phyloP scores from a whole-genome alignment of 2,329 filamentous ascomycete species.

The Penicillium thymicola region DNA sequence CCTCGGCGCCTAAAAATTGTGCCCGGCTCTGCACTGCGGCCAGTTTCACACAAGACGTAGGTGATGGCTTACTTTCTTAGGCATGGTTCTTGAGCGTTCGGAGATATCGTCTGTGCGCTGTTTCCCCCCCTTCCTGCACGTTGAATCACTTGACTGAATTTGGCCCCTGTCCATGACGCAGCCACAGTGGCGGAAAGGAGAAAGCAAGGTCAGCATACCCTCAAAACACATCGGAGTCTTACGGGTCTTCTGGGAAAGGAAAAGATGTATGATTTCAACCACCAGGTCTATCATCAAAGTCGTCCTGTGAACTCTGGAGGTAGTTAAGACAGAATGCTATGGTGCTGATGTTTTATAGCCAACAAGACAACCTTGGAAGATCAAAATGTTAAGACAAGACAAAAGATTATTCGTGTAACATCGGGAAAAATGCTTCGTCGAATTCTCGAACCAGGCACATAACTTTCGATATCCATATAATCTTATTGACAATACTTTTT shows the following conservation, averaged over 20 bases:
- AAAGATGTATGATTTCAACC: not conserved
- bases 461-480: not conserved
- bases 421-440: slow-evolving; percentile 16
- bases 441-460: not conserved
- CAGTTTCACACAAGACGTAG: slow-evolving; percentile 1
- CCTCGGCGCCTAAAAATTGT: slow-evolving; percentile 20
- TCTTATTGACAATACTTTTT: not conserved
- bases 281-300: not conserved
- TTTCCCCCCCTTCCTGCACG: not conserved
- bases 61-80: not conserved
- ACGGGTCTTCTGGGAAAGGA: not conserved
- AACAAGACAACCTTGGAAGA: not conserved
- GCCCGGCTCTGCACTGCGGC: slow-evolving; percentile 10
- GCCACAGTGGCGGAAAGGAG: slow-evolving; percentile 11
- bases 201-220: not conserved
- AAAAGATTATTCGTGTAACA: slow-evolving; percentile 8
- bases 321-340: not conserved
- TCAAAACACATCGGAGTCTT: not conserved
- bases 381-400: not conserved
- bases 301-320: not conserved
- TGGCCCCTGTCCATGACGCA: slow-evolving; percentile 14
- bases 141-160: slow-evolving; percentile 14
- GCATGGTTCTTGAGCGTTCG: not conserved
- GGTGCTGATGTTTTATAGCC: not conserved
- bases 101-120: slow-evolving; percentile 15